Evolutionary conservation across 805 yeast genomes (phyloP).

Genomic region (Wickerhamomyces bisporus): DNA sequence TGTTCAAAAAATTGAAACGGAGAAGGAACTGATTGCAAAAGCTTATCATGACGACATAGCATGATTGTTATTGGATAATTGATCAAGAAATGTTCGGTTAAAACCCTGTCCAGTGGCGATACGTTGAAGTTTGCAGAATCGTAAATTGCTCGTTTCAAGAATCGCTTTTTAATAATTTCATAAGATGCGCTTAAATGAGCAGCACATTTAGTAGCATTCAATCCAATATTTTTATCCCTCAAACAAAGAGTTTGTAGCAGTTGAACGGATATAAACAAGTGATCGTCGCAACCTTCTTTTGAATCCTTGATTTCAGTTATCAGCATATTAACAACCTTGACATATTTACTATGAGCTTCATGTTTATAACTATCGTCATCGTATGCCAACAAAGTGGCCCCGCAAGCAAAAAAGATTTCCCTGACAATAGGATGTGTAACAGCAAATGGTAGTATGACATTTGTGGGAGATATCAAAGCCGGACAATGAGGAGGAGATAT

Average conservation of each 20-base stretch:
- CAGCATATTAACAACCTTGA: conserved; percentile 14
- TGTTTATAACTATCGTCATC: conserved; percentile 13
- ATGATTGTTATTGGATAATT: conserved; percentile 21
- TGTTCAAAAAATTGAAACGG: conserved; percentile 23
- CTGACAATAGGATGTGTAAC: conserved; percentile 13
- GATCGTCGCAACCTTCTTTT: conserved; percentile 19
- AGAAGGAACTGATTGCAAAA: conserved; percentile 17
- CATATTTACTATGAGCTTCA: conserved; percentile 17
- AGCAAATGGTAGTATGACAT: conserved; percentile 16
- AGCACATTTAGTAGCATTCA: conserved; percentile 22
- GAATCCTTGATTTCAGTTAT: conserved; percentile 18
- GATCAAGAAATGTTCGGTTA: conserved; percentile 21
- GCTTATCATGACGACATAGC: conserved; percentile 21
- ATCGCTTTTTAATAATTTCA: conserved; percentile 22
- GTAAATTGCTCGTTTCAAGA: conserved; percentile 4
- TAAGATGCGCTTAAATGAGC: conserved; percentile 23
- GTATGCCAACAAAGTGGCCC: conserved; percentile 21
- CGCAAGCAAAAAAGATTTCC: conserved; percentile 22
- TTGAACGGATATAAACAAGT: conserved; percentile 22
- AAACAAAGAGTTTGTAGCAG: conserved; percentile 22
- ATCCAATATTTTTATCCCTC: conserved; percentile 21
- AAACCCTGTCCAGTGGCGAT: conserved; percentile 16
- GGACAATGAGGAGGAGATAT: conserved; percentile 21
- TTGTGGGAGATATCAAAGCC: conserved; percentile 15
- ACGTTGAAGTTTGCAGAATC: conserved; percentile 1